phyloP scores from a whole-genome alignment of 306 rosid genomes.

The Dalbergia oliveri region DNA sequence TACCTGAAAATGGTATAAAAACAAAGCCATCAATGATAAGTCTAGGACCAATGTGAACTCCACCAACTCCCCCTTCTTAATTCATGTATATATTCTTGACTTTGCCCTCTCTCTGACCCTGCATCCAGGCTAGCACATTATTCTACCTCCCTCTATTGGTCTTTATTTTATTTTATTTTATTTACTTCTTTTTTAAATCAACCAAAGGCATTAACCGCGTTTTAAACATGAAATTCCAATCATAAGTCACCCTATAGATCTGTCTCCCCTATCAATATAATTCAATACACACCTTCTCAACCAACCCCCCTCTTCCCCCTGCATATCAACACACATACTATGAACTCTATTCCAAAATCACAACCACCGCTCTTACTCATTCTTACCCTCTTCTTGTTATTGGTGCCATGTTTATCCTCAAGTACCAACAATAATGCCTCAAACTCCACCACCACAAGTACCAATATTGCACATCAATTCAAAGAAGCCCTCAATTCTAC shows the following conservation, averaged over 20 bases:
- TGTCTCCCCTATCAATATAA: conserved; percentile 17
- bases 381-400: conserved; percentile 24
- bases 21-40: conserved; percentile 16
- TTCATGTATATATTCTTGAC: conserved; percentile 44
- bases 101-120: conserved; percentile 10
- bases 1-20: conserved; percentile 35
- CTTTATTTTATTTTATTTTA: neutral
- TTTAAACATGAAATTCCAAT: conserved; percentile 41
- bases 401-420: conserved; percentile 13
- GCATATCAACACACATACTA: conserved; percentile 12
- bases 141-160: neutral
- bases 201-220: conserved; percentile 49
- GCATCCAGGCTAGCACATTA: conserved; percentile 43
- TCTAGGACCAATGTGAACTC: conserved; percentile 44
- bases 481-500: conserved; percentile 95
- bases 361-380: conserved; percentile 13
- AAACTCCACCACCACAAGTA: neutral
- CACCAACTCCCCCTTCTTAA: conserved; percentile 43
- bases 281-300: neutral
- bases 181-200: neutral
- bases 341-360: conserved; percentile 41
- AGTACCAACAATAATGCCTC: conserved; percentile 18
- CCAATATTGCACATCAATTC: conserved; percentile 54
- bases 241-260: conserved; percentile 49
- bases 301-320: neutral